These are phyloP conservation scores for Aspergillus puulaauensis DNA, from an alignment of 2,329 filamentous ascomycete genomes.

Conservation along the genomic window DNA sequence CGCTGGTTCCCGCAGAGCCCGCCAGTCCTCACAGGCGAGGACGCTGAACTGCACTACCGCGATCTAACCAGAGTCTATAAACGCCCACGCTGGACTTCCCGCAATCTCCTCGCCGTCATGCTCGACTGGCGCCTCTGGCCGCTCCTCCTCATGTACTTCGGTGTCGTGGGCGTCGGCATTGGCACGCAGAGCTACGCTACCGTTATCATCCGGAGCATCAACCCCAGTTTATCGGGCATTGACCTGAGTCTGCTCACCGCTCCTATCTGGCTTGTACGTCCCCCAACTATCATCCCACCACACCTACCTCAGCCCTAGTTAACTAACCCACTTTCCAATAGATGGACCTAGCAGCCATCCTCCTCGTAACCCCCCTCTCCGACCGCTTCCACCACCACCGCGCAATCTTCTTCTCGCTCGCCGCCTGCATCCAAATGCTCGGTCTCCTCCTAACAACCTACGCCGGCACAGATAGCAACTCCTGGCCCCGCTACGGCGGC, in stretches of 20 bases:
- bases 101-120: constrained; percentile 68
- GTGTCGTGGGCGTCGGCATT: constrained; percentile 88
- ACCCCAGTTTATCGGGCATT: constrained; percentile 69
- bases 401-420: constrained; percentile 75
- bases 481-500: constrained; percentile 84
- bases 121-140: constrained; percentile 89
- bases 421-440: constrained; percentile 74
- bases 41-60: constrained; percentile 78
- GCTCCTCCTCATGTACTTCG: constrained; percentile 87
- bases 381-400: constrained; percentile 82
- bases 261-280: constrained; percentile 83
- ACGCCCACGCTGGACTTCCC: constrained; percentile 68
- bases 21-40: constrained; percentile 72
- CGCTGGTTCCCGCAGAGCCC: constrained; percentile 67
- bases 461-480: constrained; percentile 58
- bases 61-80: constrained; percentile 81
- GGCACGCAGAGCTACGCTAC: constrained; percentile 86
- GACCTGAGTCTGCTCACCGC: constrained; percentile 80
- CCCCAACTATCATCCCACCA: background rate
- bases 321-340: constrained; percentile 32
- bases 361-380: constrained; percentile 79
- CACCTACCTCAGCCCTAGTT: background rate
- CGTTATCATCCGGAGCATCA: constrained; percentile 79
- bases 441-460: constrained; percentile 79
- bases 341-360: constrained; percentile 86